Evolutionary conservation across 768 basidiomycete genomes (phyloP).

Genomic region (Tulasnella sp.): DNA sequence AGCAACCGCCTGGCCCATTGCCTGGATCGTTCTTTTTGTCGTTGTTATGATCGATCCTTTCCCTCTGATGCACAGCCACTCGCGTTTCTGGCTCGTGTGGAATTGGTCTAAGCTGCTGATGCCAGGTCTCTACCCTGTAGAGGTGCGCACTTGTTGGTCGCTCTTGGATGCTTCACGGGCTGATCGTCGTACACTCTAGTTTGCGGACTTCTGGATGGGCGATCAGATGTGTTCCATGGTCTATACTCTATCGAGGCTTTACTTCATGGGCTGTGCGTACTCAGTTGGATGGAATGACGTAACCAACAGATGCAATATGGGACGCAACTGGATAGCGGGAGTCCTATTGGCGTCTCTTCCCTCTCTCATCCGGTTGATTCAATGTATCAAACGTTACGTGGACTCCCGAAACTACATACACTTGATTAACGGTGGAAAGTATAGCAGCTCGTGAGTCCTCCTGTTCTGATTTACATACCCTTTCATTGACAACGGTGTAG

Average conservation of each 20-base stretch:
- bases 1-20: conserved; percentile 69
- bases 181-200: conserved; percentile 36
- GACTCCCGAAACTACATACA: conserved; percentile 72
- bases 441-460: conserved; percentile 29
- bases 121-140: conserved; percentile 65
- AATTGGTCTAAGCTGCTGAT: conserved; percentile 53
- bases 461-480: neutral
- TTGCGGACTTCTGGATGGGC: conserved; percentile 85
- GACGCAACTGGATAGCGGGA: conserved; percentile 51
- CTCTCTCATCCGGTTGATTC: conserved; percentile 66
- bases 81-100: conserved; percentile 75
- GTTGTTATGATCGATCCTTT: conserved; percentile 68
- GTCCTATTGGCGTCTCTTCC: conserved; percentile 59
- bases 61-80: conserved; percentile 51
- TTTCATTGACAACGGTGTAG: conserved; percentile 35
- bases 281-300: conserved; percentile 43
- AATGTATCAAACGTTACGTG: conserved; percentile 77
- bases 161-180: neutral
- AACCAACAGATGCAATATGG: conserved; percentile 44
- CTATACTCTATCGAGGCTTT: conserved; percentile 66
- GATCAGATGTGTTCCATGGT: conserved; percentile 77
- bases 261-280: conserved; percentile 69
- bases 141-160: conserved; percentile 40
- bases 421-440: conserved; percentile 88
- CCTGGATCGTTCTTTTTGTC: conserved; percentile 64